A percentile compares a stretch with the other conserved stretches of the same genome.
Evolutionary conservation across 2,329 filamentous ascomycete genomes (phyloP).

Genomic region (Neophaeococcomyces aloes): DNA sequence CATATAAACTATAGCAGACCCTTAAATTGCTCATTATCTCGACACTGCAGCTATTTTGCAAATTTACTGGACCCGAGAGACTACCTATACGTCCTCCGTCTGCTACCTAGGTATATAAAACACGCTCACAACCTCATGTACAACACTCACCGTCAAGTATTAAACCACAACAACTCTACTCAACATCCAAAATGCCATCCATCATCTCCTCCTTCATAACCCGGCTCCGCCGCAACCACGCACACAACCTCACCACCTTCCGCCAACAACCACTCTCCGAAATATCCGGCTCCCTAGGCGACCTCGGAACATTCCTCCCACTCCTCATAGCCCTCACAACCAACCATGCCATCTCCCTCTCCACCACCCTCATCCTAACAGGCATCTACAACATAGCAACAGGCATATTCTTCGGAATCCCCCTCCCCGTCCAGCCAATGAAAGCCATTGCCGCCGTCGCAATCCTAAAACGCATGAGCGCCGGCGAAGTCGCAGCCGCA

Average conservation of each 20-base stretch:
- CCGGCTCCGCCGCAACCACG: conserved; percentile 23
- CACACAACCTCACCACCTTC: conserved; percentile 48
- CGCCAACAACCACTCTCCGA: conserved; percentile 54
- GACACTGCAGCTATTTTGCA: no score
- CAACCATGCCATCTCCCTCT: conserved; percentile 67
- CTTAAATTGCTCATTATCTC: no score
- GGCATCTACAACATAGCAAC: conserved; percentile 79
- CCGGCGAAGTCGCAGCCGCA: conserved; percentile 66
- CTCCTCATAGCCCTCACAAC: conserved; percentile 77
- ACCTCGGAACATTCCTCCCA: conserved; percentile 80
- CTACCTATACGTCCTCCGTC: no score
- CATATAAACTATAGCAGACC: no score
- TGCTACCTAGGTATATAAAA: no score
- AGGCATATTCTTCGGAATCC: conserved; percentile 73
- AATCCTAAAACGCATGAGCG: conserved; percentile 57
- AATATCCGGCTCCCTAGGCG: conserved; percentile 78
- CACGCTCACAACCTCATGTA: no score
- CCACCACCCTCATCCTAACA: conserved; percentile 74
- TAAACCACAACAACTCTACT: no score
- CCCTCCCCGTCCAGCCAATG: conserved; percentile 81
- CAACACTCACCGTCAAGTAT: no score
- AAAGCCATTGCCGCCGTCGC: conserved; percentile 85
- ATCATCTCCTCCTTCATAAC: neutral
- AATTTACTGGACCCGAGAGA: no score
- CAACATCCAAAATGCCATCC: neutral